phyloP scores from a whole-genome alignment of 106 monocot genomes.

The Dioscorea zingiberensis region DNA sequence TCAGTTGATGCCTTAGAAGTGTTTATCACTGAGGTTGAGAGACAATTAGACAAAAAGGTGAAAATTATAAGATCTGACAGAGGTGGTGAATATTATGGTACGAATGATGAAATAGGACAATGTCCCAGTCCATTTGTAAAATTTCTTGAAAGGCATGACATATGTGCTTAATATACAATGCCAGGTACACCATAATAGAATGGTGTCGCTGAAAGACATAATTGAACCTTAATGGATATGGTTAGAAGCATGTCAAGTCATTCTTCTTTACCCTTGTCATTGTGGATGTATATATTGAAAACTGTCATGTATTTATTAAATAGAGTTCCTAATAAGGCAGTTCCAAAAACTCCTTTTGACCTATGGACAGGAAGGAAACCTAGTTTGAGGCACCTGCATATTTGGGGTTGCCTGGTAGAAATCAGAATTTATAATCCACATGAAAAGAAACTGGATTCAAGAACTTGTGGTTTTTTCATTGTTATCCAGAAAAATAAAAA shows the following conservation, averaged over 20 bases:
- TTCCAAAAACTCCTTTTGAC: conserved; percentile 16
- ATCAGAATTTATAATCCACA: conserved; percentile 6
- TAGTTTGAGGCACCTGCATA: conserved; percentile 4
- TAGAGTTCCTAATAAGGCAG: conserved; percentile 6
- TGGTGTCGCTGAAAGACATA: too few relatives aligned
- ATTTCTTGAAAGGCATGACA: conserved; percentile 1
- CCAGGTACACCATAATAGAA: too few relatives aligned
- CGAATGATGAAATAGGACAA: conserved; percentile 1
- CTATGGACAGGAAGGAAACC: conserved; percentile 4
- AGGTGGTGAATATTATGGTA: conserved; percentile 8
- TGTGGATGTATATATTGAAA: conserved; percentile 6
- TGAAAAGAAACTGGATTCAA: background rate
- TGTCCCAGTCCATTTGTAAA: background rate
- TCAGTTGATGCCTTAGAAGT: background rate
- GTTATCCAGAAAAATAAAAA: background rate
- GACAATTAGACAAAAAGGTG: background rate
- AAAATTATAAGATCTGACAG: conserved; percentile 4
- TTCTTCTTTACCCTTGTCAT: background rate
- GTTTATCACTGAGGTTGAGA: background rate
- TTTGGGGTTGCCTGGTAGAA: conserved; percentile 2
- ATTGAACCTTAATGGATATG: conserved; percentile 9
- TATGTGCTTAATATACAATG: background rate
- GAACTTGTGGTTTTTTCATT: conserved; percentile 5
- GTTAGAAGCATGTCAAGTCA: conserved; percentile 5
- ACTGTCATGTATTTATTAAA: conserved; percentile 3